phyloP scores from a whole-genome alignment of 208 protist species.

The Leishmania braziliensis region DNA sequence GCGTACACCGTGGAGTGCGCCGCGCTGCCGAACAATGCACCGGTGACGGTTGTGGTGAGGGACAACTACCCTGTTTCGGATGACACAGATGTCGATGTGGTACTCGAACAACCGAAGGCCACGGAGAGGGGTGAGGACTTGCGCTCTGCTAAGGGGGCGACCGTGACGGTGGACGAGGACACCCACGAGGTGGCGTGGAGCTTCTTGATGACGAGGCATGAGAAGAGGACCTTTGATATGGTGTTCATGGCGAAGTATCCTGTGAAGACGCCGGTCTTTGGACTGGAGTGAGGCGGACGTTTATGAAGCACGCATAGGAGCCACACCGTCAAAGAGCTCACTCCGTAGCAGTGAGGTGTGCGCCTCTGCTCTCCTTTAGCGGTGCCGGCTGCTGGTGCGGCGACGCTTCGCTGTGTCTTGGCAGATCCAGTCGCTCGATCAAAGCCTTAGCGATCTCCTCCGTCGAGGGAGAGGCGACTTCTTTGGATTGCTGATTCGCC shows the following conservation, averaged over 20 bases:
- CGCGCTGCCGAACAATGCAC: constrained; percentile 13
- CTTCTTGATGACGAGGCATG: constrained; percentile 33
- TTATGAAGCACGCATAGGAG: not conserved
- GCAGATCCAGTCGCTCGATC: not conserved
- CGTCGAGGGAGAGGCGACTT: not conserved
- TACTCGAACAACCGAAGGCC: constrained; percentile 26
- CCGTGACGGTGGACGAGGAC: constrained; percentile 41
- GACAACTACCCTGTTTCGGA: constrained; percentile 58
- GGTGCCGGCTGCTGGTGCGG: not conserved
- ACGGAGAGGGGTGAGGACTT: not conserved
- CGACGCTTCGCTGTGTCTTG: not conserved
- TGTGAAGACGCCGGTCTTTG: constrained; percentile 27
- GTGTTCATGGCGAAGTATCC: constrained; percentile 39
- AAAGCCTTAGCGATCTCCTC: not conserved
- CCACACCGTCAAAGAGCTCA: not conserved
- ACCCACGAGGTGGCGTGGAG: constrained; percentile 45
- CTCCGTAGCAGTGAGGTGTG: not conserved
- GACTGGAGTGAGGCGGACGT: constrained; percentile 12
- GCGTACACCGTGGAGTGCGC: constrained; percentile 27
- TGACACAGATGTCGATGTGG: constrained; percentile 41
- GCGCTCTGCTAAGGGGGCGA: constrained; percentile 7
- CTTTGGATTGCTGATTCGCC: not conserved
- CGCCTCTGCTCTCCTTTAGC: not conserved
- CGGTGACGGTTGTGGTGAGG: constrained; percentile 46
- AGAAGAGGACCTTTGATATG: constrained; percentile 38